A percentile compares a stretch with the other conserved stretches of the same genome.
Evolutionary conservation across 1,284 basidiomycete species (phyloP).

Genomic region (Apiotrichum veenhuisii): DNA sequence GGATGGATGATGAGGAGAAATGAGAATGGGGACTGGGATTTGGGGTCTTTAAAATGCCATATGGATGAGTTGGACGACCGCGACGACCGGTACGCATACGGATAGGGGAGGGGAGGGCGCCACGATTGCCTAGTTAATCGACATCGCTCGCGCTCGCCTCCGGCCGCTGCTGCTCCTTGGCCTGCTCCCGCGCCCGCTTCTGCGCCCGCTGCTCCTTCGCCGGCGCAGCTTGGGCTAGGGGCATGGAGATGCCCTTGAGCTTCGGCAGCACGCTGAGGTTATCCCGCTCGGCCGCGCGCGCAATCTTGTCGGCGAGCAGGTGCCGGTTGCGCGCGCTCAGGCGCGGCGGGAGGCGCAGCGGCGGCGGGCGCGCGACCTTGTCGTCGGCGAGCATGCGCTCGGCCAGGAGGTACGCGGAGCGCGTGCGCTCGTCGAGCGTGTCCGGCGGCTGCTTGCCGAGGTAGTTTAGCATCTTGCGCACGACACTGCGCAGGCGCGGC

Average conservation of each 20-base stretch:
- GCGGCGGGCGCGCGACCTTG: constrained; percentile 1
- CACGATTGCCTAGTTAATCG: no score
- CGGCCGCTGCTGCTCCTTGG: no score
- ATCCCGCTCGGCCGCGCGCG: background rate
- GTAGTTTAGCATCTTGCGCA: constrained; percentile 12
- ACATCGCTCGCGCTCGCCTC: no score
- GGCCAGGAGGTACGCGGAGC: constrained; percentile 5
- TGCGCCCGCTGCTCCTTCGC: no score
- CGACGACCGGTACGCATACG: no score
- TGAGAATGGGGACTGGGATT: background rate
- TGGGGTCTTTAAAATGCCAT: background rate
- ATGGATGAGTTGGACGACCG: no score
- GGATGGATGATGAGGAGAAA: no score
- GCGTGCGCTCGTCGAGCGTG: background rate
- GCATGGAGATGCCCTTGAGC: background rate
- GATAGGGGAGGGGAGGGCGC: no score
- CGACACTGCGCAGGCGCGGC: background rate
- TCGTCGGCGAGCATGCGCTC: constrained; percentile 16
- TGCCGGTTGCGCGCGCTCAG: background rate
- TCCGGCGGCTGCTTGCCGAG: constrained; percentile 2
- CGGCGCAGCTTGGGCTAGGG: background rate
- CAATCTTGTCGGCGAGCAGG: background rate
- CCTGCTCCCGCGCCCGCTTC: no score
- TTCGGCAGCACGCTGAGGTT: background rate
- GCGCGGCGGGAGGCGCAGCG: background rate